A percentile compares a stretch with the other conserved stretches of the same genome.
phyloP scores from a whole-genome alignment of 805 yeast genomes.

The Spencermartinsiella europaea region DNA sequence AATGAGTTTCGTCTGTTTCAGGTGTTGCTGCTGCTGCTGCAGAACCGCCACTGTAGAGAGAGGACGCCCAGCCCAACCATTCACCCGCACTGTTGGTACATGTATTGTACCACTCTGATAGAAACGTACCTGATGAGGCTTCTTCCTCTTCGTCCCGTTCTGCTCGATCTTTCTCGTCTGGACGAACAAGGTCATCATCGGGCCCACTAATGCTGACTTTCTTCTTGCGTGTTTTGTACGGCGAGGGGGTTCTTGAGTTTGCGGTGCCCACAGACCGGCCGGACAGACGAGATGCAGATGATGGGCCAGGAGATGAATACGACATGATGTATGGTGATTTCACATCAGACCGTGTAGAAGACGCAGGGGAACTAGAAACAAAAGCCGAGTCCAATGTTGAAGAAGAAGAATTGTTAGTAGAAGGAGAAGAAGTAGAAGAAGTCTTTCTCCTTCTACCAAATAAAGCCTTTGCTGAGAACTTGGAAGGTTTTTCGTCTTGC shows the following conservation, averaged over 20 bases:
- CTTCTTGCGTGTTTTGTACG: neutral
- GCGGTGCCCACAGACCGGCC: neutral
- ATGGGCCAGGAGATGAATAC: neutral
- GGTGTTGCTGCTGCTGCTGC: neutral
- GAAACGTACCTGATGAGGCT: neutral
- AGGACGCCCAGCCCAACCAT: neutral
- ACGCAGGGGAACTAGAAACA: neutral
- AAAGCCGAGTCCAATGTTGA: neutral
- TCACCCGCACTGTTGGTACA: neutral
- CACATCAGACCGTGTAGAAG: neutral
- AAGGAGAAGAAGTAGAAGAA: neutral
- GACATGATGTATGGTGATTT: neutral
- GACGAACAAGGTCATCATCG: neutral
- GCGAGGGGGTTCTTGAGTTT: neutral
- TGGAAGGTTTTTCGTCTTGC: slow-evolving; percentile 7
- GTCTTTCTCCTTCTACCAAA: slow-evolving; percentile 5
- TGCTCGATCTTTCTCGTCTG: no score
- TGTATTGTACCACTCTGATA: neutral
- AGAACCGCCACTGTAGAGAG: no score
- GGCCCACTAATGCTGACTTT: neutral
- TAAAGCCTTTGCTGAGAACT: slow-evolving; percentile 16
- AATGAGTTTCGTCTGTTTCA: neutral
- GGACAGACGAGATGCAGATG: neutral
- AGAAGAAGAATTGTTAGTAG: neutral
- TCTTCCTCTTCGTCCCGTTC: neutral